Conservation (phyloP, 805 yeast species). For the Starmerella sp. region DNA sequence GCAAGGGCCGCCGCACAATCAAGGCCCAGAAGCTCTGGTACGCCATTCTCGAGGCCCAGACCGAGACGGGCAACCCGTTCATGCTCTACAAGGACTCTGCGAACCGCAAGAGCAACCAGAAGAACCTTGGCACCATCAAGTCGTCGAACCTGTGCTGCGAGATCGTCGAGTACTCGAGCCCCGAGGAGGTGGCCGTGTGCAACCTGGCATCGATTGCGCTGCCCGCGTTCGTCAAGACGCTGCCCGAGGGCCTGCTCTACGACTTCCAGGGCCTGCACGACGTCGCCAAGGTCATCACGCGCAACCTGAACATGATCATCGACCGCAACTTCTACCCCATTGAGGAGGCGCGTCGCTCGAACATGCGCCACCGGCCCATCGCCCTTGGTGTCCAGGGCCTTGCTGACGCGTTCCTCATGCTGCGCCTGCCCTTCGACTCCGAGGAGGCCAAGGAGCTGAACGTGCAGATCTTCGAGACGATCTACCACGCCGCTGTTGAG, state of each 20-base stretch:
- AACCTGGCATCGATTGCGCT: slow-evolving; percentile 84
- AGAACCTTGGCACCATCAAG: slow-evolving; percentile 84
- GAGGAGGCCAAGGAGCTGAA: slow-evolving; percentile 64
- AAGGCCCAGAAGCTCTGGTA: slow-evolving; percentile 89
- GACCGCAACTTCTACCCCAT: slow-evolving; percentile 82
- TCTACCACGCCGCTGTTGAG: slow-evolving; percentile 87
- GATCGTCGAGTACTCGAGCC: slow-evolving; percentile 80
- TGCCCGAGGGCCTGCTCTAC: slow-evolving; percentile 42
- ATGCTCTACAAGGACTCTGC: slow-evolving; percentile 90
- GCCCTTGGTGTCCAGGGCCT: slow-evolving; percentile 98
- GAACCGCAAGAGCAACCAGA: slow-evolving; percentile 76
- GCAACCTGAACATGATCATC: slow-evolving; percentile 70
- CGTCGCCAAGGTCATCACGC: slow-evolving; percentile 64
- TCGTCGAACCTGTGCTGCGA: slow-evolving; percentile 93
- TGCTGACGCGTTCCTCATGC: slow-evolving; percentile 73
- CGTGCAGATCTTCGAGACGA: slow-evolving; percentile 83
- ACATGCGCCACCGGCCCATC: slow-evolving; percentile 77
- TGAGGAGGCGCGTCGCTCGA: slow-evolving; percentile 60
- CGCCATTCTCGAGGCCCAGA: slow-evolving; percentile 79
- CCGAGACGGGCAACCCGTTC: slow-evolving; percentile 94
- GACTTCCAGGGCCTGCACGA: slow-evolving; percentile 67
- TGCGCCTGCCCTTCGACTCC: slow-evolving; percentile 81
- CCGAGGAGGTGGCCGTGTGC: slow-evolving; percentile 93
- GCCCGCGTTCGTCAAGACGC: slow-evolving; percentile 48
- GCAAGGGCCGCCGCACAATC: slow-evolving; percentile 50